These are phyloP conservation scores for Cocos nucifera DNA, from an alignment of 176 grass and related monocot species.

Conservation along the genomic window DNA sequence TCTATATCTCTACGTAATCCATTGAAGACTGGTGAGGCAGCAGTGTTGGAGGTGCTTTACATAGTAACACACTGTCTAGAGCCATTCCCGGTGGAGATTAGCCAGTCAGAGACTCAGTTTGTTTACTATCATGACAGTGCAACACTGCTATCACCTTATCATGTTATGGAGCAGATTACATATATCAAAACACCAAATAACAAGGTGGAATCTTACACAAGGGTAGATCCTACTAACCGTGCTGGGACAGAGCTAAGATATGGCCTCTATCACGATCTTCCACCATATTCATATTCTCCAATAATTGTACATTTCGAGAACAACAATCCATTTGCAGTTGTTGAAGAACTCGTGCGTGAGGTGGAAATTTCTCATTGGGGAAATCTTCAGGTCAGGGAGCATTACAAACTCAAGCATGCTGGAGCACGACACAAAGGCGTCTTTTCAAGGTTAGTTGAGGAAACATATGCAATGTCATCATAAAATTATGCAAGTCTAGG, in stretches of 20 bases:
- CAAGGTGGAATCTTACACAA: conserved; percentile 20
- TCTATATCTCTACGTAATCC: conserved; percentile 6
- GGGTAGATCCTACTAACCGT: conserved; percentile 14
- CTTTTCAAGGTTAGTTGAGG: conserved; percentile 20
- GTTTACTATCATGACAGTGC: conserved; percentile 28
- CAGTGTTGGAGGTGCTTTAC: conserved; percentile 14
- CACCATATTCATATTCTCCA: conserved; percentile 23
- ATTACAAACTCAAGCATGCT: conserved; percentile 26
- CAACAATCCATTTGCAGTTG: conserved; percentile 26
- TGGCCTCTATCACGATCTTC: conserved; percentile 15
- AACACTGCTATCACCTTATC: conserved; percentile 25
- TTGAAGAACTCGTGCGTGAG: conserved; percentile 23
- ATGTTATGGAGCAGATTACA: conserved; percentile 12
- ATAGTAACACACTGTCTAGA: conserved; percentile 20
- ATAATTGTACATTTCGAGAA: conserved; percentile 28
- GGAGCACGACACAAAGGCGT: conserved; percentile 19
- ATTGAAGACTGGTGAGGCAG: conserved; percentile 12
- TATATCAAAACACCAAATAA: conserved; percentile 18
- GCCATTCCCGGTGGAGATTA: conserved; percentile 26
- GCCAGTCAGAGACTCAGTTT: conserved; percentile 23
- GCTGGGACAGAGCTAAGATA: conserved; percentile 22
- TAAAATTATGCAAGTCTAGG: background rate
- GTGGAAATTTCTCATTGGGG: conserved; percentile 29
- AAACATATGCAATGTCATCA: background rate
- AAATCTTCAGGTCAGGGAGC: conserved; percentile 17